phyloP scores from a whole-genome alignment of 495 filamentous ascomycete genomes.

The Hyaloscypha variabilis region DNA sequence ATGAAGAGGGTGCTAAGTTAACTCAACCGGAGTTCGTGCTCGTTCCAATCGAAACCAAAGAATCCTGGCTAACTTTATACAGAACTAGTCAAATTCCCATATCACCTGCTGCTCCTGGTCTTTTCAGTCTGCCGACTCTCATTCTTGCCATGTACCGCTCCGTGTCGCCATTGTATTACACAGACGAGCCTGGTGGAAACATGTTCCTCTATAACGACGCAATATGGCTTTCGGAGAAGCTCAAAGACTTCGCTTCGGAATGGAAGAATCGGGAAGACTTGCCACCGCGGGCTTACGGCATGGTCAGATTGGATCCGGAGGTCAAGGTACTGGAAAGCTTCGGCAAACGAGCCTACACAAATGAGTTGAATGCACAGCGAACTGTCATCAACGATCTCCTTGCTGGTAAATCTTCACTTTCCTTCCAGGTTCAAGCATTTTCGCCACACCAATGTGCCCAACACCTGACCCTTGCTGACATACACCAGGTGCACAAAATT shows the following conservation, averaged over 20 bases:
- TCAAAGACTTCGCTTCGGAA: conserved; percentile 61
- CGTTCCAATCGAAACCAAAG: background rate
- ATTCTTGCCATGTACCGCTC: conserved; percentile 91
- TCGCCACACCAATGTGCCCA: too few species aligned
- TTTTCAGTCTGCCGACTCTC: conserved; percentile 81
- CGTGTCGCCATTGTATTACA: conserved; percentile 79
- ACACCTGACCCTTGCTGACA: conserved; percentile 8
- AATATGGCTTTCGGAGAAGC: conserved; percentile 70
- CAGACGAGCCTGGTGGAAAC: conserved; percentile 64
- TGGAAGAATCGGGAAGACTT: conserved; percentile 50
- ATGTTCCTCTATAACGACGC: conserved; percentile 96
- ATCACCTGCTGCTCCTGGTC: conserved; percentile 69
- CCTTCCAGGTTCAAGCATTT: too few species aligned
- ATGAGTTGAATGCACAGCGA: conserved; percentile 84
- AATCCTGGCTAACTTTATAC: background rate
- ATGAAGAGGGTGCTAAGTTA: conserved; percentile 70
- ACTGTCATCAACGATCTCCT: conserved; percentile 84
- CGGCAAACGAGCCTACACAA: conserved; percentile 80
- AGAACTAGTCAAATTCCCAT: conserved; percentile 51
- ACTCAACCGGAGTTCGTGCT: conserved; percentile 49
- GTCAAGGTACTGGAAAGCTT: conserved; percentile 74
- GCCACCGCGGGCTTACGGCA: conserved; percentile 45
- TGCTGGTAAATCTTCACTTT: conserved; percentile 59
- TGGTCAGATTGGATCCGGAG: conserved; percentile 69
- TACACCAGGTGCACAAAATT: conserved; percentile 45